Base-by-base conservation (phyloP, 768 basidiomycete species). In the Butyriboletus loyo region DNA sequence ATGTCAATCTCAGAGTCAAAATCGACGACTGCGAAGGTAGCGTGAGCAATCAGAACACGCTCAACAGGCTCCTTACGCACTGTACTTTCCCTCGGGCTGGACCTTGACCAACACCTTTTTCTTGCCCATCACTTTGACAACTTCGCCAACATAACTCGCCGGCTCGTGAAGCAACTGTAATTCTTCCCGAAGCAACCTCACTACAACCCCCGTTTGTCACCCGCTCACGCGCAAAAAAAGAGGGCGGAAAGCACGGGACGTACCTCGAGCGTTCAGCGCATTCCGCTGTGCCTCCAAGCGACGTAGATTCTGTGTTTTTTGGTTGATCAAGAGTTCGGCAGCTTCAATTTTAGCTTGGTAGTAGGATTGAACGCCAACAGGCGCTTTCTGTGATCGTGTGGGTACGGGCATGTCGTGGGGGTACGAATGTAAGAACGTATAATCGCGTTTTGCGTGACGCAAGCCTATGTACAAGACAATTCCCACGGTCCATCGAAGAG, bases 61-160 rank as follows among this genome's bases (percentile, higher is more conserved):
- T 0, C 4, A 31, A 24, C 2, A 21, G 6, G 1, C 0, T 17
- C 15, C 9, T 34, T 21, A 81, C 91, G 64, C 58, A 98, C 95
- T 96, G 75, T 98, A 98, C 84, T 98, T 98, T 47, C 96, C 97
- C 75, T 99, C 95, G 0, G 95, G 96, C 68, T 98, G 95, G 6
- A 98, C 93, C 70, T 99, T 98, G 56, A 99, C 95, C 37, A 98
- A 74, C 14, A 98, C 95, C 73, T 97, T 98, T 71, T 86, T 98
- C 87, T 98, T 98, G 50, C 95, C 93, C 97, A 98, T 99, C 7
- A 97, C 88, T 73, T 96, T 98, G 60, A 98, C 87, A 13, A 98
- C 85, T 72, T 98, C 97, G 7, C 97, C 97, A 36, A 99, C 95
- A 73, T 98, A 98, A 66, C 89, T 92, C 25, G 94, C 96, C 0